Percentiles rank a stretch among this genome's conserved stretches.
Conservation (phyloP, 495 filamentous ascomycete genomes). For the Choiromyces venosus region DNA sequence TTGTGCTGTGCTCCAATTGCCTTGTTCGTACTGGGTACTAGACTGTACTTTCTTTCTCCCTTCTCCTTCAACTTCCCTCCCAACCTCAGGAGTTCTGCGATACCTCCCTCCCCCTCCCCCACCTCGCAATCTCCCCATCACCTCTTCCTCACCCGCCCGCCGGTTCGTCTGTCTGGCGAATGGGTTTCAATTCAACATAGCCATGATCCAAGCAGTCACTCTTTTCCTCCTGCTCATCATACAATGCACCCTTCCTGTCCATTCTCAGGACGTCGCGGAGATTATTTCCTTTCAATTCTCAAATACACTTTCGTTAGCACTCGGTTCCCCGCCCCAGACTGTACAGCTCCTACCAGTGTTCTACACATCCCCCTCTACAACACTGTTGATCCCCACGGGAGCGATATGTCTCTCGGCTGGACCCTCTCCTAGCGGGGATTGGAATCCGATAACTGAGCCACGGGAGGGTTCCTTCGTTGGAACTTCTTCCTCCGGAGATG, state of each 20-base stretch:
- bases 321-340: conserved; percentile 28
- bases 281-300: background rate
- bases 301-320: background rate
- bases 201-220: background rate
- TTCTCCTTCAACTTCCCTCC: background rate
- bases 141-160: background rate
- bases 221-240: background rate
- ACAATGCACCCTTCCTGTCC: background rate
- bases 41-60: background rate
- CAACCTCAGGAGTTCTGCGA: background rate
- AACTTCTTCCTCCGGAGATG: conserved; percentile 3
- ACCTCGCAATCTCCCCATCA: background rate
- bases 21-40: background rate
- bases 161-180: background rate
- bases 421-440: conserved; percentile 8
- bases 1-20: background rate
- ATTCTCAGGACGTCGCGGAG: background rate
- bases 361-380: conserved; percentile 29
- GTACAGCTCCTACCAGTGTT: conserved; percentile 28
- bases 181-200: background rate
- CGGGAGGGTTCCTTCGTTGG: conserved; percentile 22
- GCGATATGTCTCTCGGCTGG: conserved; percentile 17
- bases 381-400: conserved; percentile 21
- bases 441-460: conserved; percentile 32
- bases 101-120: no score